Evolutionary conservation across 2,329 filamentous ascomycete genomes (phyloP).

Genomic region (Penicillium sp.): DNA sequence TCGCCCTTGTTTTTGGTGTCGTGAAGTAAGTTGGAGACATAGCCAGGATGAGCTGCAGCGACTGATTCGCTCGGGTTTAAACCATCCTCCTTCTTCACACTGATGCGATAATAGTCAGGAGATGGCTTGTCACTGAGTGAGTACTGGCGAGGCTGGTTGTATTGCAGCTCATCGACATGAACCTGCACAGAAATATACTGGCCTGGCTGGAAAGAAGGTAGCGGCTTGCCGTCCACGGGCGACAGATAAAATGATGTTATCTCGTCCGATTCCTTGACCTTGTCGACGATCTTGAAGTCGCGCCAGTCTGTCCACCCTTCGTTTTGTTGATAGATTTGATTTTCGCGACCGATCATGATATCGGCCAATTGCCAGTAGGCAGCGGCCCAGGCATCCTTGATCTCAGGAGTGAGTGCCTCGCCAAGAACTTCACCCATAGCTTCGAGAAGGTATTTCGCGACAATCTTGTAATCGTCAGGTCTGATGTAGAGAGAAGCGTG

Average conservation of each 20-base stretch:
- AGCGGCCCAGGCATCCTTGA: slow-evolving; percentile 69
- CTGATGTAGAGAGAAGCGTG: slow-evolving; percentile 72
- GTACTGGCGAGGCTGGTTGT: slow-evolving; percentile 72
- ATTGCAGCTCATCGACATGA: slow-evolving; percentile 62
- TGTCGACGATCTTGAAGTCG: slow-evolving; percentile 67
- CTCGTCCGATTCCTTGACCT: slow-evolving; percentile 68
- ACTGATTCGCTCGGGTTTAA: slow-evolving; percentile 51
- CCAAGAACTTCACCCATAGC: slow-evolving; percentile 72
- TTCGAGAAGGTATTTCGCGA: slow-evolving; percentile 69
- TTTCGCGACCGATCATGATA: slow-evolving; percentile 71
- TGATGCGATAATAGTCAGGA: slow-evolving; percentile 69
- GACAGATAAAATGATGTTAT: slow-evolving; percentile 73
- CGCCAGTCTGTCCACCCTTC: slow-evolving; percentile 70
- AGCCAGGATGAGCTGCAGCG: slow-evolving; percentile 61
- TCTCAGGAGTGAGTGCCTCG: slow-evolving; percentile 66
- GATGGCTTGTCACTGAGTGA: slow-evolving; percentile 70
- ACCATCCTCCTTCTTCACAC: slow-evolving; percentile 69
- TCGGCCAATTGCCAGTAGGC: slow-evolving; percentile 76
- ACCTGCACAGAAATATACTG: slow-evolving; percentile 72
- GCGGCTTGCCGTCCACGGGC: slow-evolving; percentile 63
- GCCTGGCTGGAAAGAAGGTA: slow-evolving; percentile 69
- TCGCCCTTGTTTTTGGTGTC: slow-evolving; percentile 66
- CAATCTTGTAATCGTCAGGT: slow-evolving; percentile 71
- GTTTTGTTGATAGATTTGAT: slow-evolving; percentile 64
- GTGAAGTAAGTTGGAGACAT: slow-evolving; percentile 72